Evolutionary conservation across 495 filamentous ascomycete species (phyloP).

Genomic region (Chaetomium cochliodes): DNA sequence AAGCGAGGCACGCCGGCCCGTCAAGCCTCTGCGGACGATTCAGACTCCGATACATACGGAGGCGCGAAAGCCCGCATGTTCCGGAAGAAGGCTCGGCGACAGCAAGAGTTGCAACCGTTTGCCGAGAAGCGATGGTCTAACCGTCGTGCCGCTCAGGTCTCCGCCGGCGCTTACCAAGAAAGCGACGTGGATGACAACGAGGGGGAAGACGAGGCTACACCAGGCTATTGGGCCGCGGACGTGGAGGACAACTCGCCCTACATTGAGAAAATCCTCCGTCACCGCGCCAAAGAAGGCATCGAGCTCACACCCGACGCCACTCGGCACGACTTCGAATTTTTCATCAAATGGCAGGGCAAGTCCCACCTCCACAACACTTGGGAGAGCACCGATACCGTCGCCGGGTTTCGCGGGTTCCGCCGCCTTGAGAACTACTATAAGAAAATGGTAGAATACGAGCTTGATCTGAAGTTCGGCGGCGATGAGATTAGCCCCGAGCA

Average conservation of each 20-base stretch:
- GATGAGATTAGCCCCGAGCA: slow-evolving; percentile 76
- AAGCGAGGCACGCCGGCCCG: slow-evolving; percentile 62
- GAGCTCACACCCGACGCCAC: slow-evolving; percentile 56
- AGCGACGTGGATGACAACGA: slow-evolving; percentile 72
- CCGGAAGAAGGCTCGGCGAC: slow-evolving; percentile 69
- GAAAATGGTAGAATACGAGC: slow-evolving; percentile 72
- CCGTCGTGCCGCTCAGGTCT: slow-evolving; percentile 77
- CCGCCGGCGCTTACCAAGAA: slow-evolving; percentile 85
- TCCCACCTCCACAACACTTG: slow-evolving; percentile 95
- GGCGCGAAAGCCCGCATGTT: slow-evolving; percentile 63
- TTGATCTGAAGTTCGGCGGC: slow-evolving; percentile 66
- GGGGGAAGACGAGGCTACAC: slow-evolving; percentile 56
- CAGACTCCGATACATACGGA: slow-evolving; percentile 72
- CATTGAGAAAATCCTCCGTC: slow-evolving; percentile 86
- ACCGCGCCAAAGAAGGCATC: slow-evolving; percentile 69
- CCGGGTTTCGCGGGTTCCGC: slow-evolving; percentile 64
- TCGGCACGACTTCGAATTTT: slow-evolving; percentile 86
- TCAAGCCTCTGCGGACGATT: slow-evolving; percentile 59
- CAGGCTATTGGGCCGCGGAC: slow-evolving; percentile 62
- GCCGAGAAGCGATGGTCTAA: slow-evolving; percentile 88
- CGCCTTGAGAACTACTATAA: slow-evolving; percentile 91
- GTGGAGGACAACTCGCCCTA: slow-evolving; percentile 70
- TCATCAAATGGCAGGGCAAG: slow-evolving; percentile 95
- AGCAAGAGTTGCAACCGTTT: slow-evolving; percentile 58
- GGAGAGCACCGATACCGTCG: slow-evolving; percentile 72